These are phyloP conservation scores for Microglena sp. DNA, from an alignment of 139 green algal species.

Conservation along the genomic window DNA sequence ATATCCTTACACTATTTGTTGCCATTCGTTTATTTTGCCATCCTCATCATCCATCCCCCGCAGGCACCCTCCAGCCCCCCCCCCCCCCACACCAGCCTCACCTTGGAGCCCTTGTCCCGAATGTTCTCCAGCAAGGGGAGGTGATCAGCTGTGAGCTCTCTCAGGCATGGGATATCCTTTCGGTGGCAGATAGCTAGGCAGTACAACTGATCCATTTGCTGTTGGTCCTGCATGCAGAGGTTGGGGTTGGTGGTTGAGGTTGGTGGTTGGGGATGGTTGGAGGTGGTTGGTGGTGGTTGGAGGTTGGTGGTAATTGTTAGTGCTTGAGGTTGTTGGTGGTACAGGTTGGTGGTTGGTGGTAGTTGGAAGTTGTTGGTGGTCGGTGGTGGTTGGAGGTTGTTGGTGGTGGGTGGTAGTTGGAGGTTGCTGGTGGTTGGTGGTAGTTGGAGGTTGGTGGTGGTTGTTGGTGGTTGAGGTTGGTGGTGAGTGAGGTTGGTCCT, in stretches of 20 bases:
- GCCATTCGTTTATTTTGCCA: no score
- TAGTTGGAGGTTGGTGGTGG: no score
- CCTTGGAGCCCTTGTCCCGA: constrained; percentile 18
- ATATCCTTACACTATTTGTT: no score
- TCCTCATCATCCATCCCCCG: background rate
- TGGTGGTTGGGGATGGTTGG: background rate
- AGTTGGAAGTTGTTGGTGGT: no score
- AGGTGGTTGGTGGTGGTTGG: background rate
- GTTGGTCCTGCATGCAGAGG: constrained; percentile 18
- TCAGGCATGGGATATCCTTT: constrained; percentile 29
- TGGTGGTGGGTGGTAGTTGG: no score
- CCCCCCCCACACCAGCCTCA: background rate
- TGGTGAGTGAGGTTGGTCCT: no score
- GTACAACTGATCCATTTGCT: constrained; percentile 37
- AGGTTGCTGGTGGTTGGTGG: no score
- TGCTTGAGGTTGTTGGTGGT: background rate
- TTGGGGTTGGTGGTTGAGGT: background rate
- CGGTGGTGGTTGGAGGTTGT: no score
- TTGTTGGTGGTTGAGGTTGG: no score
- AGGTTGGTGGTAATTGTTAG: background rate
- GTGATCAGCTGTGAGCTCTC: constrained; percentile 25
- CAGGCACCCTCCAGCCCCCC: background rate
- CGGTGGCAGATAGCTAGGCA: constrained; percentile 38
- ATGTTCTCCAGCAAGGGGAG: constrained; percentile 47
- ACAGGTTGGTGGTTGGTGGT: no score